Evolutionary conservation across 805 yeast genomes (phyloP).

Genomic region (Saccharomyces eubayanus): DNA sequence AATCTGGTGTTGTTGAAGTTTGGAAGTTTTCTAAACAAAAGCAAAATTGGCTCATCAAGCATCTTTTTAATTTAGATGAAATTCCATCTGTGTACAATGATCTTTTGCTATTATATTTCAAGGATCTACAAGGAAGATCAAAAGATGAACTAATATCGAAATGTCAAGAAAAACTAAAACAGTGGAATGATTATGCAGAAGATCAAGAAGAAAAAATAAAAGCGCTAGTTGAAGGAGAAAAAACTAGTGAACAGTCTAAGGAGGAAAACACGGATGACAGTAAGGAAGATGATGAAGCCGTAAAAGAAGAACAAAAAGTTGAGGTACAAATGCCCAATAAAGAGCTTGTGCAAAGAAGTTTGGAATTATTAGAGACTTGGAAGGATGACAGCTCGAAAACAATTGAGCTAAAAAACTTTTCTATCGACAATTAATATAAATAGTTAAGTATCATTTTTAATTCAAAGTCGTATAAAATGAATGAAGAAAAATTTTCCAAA

Average conservation of each 20-base stretch:
- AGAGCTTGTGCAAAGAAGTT: constrained; percentile 18
- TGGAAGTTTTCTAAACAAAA: constrained; percentile 34
- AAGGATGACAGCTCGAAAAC: constrained; percentile 3
- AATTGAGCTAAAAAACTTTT: constrained; percentile 10
- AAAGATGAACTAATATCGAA: constrained; percentile 15
- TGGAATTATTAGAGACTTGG: constrained; percentile 14
- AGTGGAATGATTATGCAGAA: constrained; percentile 22
- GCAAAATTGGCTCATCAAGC: constrained; percentile 31
- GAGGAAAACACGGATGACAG: constrained; percentile 6
- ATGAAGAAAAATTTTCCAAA: background rate
- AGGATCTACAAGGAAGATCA: constrained; percentile 20
- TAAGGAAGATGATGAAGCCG: constrained; percentile 6
- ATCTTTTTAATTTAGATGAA: constrained; percentile 21
- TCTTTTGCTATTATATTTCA: constrained; percentile 25
- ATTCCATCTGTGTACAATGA: constrained; percentile 25
- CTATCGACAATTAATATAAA: background rate
- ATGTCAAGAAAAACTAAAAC: constrained; percentile 14
- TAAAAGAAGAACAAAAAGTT: constrained; percentile 1
- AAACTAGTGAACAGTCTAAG: constrained; percentile 1
- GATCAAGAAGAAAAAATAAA: constrained; percentile 19
- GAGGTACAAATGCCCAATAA: constrained; percentile 19
- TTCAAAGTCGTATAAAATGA: background rate
- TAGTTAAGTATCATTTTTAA: background rate
- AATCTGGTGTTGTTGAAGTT: constrained; percentile 18
- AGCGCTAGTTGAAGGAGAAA: constrained; percentile 17